Percentiles rank a stretch among this genome's conserved stretches.
phyloP scores from a whole-genome alignment of 257 asterid genomes.

The Solanum sitiens region DNA sequence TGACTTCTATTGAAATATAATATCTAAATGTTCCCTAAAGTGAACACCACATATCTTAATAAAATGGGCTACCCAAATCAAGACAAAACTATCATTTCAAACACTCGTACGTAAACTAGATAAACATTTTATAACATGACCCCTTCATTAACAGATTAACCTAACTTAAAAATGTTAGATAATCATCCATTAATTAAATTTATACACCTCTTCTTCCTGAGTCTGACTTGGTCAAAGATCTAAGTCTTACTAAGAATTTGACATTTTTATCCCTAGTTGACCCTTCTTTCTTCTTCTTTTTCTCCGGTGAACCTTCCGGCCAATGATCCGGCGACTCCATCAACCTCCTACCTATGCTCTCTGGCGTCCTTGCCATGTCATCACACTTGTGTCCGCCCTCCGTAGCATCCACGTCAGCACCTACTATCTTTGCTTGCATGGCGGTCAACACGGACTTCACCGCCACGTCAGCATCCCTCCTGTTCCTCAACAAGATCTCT shows the following conservation, averaged over 20 bases:
- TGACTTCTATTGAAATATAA: not conserved
- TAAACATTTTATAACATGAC: not conserved
- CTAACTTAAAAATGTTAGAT: not conserved
- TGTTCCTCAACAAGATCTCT: slow-evolving; percentile 34
- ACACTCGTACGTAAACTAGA: not conserved
- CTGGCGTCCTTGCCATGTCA: slow-evolving; percentile 20
- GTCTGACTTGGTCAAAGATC: slow-evolving; percentile 33
- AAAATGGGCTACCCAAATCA: not conserved
- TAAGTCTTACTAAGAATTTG: slow-evolving; percentile 27
- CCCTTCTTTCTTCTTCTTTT: slow-evolving; percentile 18
- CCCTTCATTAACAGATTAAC: not conserved
- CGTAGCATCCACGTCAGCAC: slow-evolving; percentile 9
- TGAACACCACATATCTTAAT: not conserved
- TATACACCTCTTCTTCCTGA: slow-evolving; percentile 30
- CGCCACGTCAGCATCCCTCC: slow-evolving; percentile 22
- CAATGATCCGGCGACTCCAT: slow-evolving; percentile 10
- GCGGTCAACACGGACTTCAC: slow-evolving; percentile 23
- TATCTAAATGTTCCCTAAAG: slow-evolving; percentile 1
- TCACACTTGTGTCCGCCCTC: slow-evolving; percentile 2
- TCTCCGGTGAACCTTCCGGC: slow-evolving; percentile 10
- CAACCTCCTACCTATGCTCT: not conserved
- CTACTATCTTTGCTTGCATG: slow-evolving; percentile 30
- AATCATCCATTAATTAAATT: not conserved
- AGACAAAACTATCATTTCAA: not conserved
- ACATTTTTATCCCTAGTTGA: slow-evolving; percentile 22